A percentile compares a stretch with the other conserved stretches of the same genome.
Evolutionary conservation across 305 asterid species (phyloP).

Genomic region (Fraxinus latifolia): DNA sequence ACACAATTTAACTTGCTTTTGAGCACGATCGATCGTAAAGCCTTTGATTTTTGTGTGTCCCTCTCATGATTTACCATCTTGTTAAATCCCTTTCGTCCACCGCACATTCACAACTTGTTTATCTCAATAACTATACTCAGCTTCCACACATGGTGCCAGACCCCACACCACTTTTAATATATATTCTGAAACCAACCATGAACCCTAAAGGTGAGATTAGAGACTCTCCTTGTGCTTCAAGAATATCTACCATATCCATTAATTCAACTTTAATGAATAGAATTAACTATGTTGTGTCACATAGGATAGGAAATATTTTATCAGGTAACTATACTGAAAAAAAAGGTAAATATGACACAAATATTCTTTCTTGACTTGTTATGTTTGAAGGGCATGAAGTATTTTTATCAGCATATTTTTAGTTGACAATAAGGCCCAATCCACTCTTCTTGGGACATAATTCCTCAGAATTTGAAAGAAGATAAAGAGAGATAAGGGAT

Average conservation of each 20-base stretch:
- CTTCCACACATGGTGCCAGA: background rate
- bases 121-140: background rate
- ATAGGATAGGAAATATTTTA: background rate
- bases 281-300: background rate
- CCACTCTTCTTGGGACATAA: background rate
- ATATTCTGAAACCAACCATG: background rate
- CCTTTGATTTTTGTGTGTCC: background rate
- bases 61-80: background rate
- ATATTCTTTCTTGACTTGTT: background rate
- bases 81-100: background rate
- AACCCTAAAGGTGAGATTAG: background rate
- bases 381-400: background rate
- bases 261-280: background rate
- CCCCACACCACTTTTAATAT: background rate
- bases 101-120: background rate
- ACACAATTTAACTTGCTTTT: background rate
- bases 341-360: background rate
- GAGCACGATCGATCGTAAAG: background rate
- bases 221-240: background rate
- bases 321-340: background rate
- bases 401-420: background rate
- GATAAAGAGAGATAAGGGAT: background rate
- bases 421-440: background rate
- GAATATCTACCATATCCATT: background rate
- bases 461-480: background rate